phyloP scores from a whole-genome alignment of 2,329 filamentous ascomycete species.

The Fusarium albidum region DNA sequence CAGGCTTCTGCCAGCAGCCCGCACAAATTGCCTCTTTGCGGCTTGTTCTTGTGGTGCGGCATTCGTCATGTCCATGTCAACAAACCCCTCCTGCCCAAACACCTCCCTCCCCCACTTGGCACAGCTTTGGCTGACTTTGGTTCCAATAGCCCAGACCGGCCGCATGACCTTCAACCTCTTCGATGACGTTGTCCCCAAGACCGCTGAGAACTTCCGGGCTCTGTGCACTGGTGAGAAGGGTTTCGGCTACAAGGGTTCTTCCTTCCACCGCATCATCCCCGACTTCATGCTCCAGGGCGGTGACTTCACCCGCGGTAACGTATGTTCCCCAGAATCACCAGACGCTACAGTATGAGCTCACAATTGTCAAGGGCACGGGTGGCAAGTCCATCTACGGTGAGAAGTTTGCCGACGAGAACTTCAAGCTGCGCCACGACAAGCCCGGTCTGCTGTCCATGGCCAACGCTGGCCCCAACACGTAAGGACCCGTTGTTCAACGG shows the following conservation, averaged over 20 bases:
- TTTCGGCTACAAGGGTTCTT: constrained; percentile 82
- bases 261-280: constrained; percentile 93
- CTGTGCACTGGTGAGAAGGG: constrained; percentile 85
- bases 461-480: constrained; percentile 95
- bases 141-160: constrained; percentile 69
- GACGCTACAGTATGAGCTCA: constrained; percentile 25
- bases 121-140: constrained; percentile 30
- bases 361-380: constrained; percentile 74
- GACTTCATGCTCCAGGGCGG: constrained; percentile 96
- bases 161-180: constrained; percentile 91
- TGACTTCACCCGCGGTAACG: constrained; percentile 93
- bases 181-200: constrained; percentile 88
- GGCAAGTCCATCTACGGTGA: constrained; percentile 95
- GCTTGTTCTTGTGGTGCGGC: constrained; percentile 1
- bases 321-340: constrained; percentile 56
- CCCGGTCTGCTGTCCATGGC: constrained; percentile 92
- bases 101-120: not conserved
- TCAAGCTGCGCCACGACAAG: constrained; percentile 74
- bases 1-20: not conserved
- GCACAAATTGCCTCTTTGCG: not conserved
- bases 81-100: constrained; percentile 18
- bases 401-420: constrained; percentile 96
- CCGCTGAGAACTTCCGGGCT: constrained; percentile 82
- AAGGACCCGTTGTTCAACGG: constrained; percentile 42
- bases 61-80: constrained; percentile 15